Base-by-base conservation (phyloP, 208 protist species). In the Vickermania spadyakhi region DNA sequence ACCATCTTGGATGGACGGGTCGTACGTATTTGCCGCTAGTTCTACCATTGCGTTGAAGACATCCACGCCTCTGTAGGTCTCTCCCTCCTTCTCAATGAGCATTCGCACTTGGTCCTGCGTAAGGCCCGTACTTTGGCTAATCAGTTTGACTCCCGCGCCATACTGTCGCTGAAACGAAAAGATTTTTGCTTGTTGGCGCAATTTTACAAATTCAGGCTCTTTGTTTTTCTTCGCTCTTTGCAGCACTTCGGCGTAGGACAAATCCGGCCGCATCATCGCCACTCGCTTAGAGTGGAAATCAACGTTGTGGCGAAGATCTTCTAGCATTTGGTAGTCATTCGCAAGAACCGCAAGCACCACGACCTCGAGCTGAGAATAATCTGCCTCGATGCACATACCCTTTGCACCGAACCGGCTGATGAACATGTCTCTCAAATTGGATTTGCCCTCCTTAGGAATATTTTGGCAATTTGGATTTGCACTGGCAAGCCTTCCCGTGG, bases 101-200 rank as follows among this genome's bases (percentile, higher is more conserved):
- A 80, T 81, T 25, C 84, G 84, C 49, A 97, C 86, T 73, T 95
- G 86, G 31, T 97, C 89, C 56, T 89, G 82, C 31, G 88, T 90
- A 22, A 97, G 73, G 3, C 89, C 89, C 0, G 91, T 97, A 59
- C 86, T 93, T 62, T 91, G 70, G 66, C 86, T 93, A 60, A 97
- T 88, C 88, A 94, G 94, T 64, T 84, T 88, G 42, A 82, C 89
- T 1, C 91, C 91, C 2, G 91, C 91, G 52, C 91, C 91, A 71
- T 97, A 97, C 72, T 97, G 91, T 52, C 91, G 72, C 69, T 97
- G 91, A 60, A 97, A 97, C 31, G 88, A 96, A 70, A 97, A 97
- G 41, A 96, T 93, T 65, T 97, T 97, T 2, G 91, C 91, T 66
- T 96, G 90, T 67, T 94, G 88, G 7, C 91, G 81, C 60, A 94